Evolutionary conservation across 305 asterid species (phyloP), one percentile per base, ranked within the genome.

Genomic region (Fraxinus xanthoxyloides): DNA sequence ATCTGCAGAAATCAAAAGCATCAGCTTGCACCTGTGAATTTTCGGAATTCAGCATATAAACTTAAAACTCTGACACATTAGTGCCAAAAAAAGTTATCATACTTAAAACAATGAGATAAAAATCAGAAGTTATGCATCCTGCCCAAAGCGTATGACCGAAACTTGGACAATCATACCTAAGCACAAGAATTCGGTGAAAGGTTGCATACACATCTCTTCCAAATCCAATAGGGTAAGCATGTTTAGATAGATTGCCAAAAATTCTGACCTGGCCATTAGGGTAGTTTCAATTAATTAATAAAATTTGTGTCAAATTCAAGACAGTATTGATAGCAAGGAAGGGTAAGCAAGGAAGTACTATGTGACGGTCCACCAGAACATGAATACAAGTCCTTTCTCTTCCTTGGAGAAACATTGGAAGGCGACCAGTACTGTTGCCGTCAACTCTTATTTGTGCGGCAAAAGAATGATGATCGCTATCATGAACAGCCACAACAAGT

Each of bases 101-200:
- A 65, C 72, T 63, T 9, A 21, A 61, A 54, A 72, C 81, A 79
- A 72, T 4, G 40, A 77, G 21, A 12, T 56, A 51, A 81, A 12
- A 17, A 30, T 28, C 19, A 67, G 43, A 69, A 70, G 51, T 43
- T 21, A 8, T 5, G 72, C 69, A 28, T 65, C 59, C 26, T 73
- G 79, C 83, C 24, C 76, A 79, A 79, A 83, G 73, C 67, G 10
- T 51, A 69, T 19, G 74, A 72, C 43, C 38, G 5, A 28, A 82
- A 67, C 30, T 28, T 34, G 75, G 77, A 67, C 7, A 67, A 38
- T 72, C 85, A 69, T 87, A 94, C 98, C 93, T 79, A 26, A 92
- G 91, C 76, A 70, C 85, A 84, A 96, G 97, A 78, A 96, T 84
- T 78, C 97, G 92, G 87, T 92, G 92, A 91, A 96, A 93, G 59